These are phyloP conservation scores for Aspergillus tubingensis DNA, from an alignment of 2,329 filamentous ascomycete genomes.

Conservation along the genomic window DNA sequence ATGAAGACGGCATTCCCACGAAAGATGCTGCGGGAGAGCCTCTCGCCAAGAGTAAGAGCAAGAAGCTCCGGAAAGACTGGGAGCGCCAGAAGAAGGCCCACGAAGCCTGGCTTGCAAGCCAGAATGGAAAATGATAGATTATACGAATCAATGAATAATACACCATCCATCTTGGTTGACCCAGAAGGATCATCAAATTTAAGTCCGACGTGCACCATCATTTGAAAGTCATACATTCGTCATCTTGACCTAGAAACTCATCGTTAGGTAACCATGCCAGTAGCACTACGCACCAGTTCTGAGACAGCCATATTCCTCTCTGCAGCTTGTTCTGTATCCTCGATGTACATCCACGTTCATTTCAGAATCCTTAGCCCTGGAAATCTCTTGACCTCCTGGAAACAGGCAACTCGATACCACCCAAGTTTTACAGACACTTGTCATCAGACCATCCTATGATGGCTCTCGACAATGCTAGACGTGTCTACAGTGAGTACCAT, in stretches of 20 bases:
- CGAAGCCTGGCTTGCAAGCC: constrained; percentile 19
- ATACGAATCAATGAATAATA: not conserved
- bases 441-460: not conserved
- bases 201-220: not conserved
- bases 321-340: not conserved
- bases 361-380: no score
- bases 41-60: constrained; percentile 74
- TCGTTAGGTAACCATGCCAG: not conserved
- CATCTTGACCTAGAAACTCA: not conserved
- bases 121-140: constrained; percentile 13
- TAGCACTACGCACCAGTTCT: not conserved
- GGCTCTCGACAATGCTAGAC: not conserved
- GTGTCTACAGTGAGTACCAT: not conserved
- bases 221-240: not conserved
- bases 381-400: not conserved
- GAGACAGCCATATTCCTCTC: not conserved
- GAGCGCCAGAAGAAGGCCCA: constrained; percentile 77
- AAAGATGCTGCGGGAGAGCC: constrained; percentile 77
- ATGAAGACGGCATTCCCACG: constrained; percentile 76
- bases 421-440: not conserved
- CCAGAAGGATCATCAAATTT: not conserved
- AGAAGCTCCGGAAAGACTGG: constrained; percentile 88
- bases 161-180: constrained; percentile 4
- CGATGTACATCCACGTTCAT: not conserved
- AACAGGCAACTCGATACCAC: not conserved